Evolutionary conservation across 169 alveolate species (phyloP), one percentile per base, ranked within the genome.

Genomic region (Plasmodium gonderi): DNA sequence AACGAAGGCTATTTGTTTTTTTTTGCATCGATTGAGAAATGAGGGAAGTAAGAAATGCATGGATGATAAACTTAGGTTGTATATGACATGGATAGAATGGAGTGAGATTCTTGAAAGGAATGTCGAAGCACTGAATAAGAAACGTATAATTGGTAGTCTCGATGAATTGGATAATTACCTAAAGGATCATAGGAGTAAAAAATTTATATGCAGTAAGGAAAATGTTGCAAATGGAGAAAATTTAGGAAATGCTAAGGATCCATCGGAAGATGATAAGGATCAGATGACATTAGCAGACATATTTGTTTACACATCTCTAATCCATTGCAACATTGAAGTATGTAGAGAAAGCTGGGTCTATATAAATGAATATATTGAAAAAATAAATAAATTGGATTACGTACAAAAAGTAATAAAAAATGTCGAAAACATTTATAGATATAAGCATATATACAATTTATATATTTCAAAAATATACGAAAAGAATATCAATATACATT

Each of bases 51-150:
- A 26, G 17, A 76, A 76, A 65, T 1, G 79, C 20, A 0, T 76
- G 4, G 94, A 90, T 33, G 90, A 78, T 1, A 90, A 78, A 4
- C 64, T 90, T 42, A 26, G 67, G 49, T 14, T 44, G 12, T 79
- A 90, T 79, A 65, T 90, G 54, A 23, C 91, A n/a, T 90, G 94
- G 94, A 31, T 90, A 11, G 94, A 90, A 17, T 90, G 94, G 94
- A 90, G 94, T 67, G 82, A 90, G 1, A 0, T 79, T 9, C n/a
- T 90, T 26, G 94, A 90, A 72, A 76, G 74, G 51, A 17, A 74
- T 38, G 49, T 90, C 20, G 91, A 78, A 31, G 64, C 23, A n/a
- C 51, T 90, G 31, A 90, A 79, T 33, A 76, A 68, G 14, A 90
- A 90, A 8, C 69, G 51, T n/a, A 90, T 90, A 9, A 79, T 90